These are phyloP conservation scores for Biscutella laevigata DNA, from an alignment of 441 rosid genomes.

Conservation along the genomic window DNA sequence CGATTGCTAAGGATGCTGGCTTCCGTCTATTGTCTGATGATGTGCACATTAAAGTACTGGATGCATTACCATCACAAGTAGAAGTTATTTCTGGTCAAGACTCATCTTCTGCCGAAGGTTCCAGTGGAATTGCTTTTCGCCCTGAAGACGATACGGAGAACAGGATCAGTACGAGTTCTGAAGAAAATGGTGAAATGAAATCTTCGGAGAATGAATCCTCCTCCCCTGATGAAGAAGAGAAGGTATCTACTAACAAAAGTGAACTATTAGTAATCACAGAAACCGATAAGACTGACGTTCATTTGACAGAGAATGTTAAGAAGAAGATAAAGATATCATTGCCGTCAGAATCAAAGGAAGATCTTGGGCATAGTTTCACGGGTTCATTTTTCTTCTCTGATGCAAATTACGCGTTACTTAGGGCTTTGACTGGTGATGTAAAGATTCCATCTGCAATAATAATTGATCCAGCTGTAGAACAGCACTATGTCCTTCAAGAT, in stretches of 20 bases:
- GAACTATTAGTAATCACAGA: constrained; percentile 26
- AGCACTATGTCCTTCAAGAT: constrained; percentile 53
- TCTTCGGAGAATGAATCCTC: constrained; percentile 25
- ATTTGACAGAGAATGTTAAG: constrained; percentile 23
- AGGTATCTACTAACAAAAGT: constrained; percentile 22
- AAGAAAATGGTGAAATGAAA: constrained; percentile 25
- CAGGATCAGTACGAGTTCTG: constrained; percentile 23
- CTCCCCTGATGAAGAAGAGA: constrained; percentile 30
- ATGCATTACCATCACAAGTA: constrained; percentile 31
- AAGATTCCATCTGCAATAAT: constrained; percentile 71
- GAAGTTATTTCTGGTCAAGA: constrained; percentile 37
- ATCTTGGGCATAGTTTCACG: constrained; percentile 34
- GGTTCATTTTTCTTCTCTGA: constrained; percentile 75
- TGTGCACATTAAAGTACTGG: constrained; percentile 40
- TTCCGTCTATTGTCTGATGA: constrained; percentile 82
- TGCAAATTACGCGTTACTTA: constrained; percentile 58
- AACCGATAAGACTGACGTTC: constrained; percentile 28
- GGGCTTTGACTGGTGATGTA: constrained; percentile 59
- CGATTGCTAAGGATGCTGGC: constrained; percentile 77
- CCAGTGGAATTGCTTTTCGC: constrained; percentile 25
- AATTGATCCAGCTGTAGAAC: constrained; percentile 56
- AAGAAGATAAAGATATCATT: constrained; percentile 28
- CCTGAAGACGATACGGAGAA: constrained; percentile 20
- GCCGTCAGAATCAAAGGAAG: constrained; percentile 31
- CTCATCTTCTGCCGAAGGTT: constrained; percentile 30